Evolutionary conservation across 441 rosid genomes (phyloP).

Genomic region (Codiaeum variegatum): DNA sequence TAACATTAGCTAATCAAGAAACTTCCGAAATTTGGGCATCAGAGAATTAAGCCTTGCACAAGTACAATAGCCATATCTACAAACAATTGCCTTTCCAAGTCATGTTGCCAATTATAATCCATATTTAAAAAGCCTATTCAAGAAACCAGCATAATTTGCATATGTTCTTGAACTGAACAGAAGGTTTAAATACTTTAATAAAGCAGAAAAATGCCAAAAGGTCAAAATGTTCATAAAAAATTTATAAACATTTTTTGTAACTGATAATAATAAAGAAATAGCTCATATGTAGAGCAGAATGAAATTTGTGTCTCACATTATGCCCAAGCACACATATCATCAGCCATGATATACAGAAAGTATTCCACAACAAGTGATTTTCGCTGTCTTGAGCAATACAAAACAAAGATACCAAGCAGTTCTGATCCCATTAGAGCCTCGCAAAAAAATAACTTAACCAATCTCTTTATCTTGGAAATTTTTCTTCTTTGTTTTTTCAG

Average conservation of each 20-base stretch:
- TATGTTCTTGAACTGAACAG: background rate
- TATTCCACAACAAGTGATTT: background rate
- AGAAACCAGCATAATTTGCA: background rate
- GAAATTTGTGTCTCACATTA: too few relatives aligned
- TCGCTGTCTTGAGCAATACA: background rate
- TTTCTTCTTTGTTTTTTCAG: too few relatives aligned
- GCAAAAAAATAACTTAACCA: too few relatives aligned
- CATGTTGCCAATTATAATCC: background rate
- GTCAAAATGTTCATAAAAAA: too few relatives aligned
- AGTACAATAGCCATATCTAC: background rate
- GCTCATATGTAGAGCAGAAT: too few relatives aligned
- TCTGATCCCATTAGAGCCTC: background rate
- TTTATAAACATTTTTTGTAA: too few relatives aligned
- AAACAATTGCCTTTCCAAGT: background rate
- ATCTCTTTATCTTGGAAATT: background rate
- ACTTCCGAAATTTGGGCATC: background rate
- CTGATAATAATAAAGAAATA: background rate
- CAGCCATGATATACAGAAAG: background rate
- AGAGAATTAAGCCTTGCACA: background rate
- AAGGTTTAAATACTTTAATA: background rate
- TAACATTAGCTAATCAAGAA: background rate
- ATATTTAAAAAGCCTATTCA: background rate
- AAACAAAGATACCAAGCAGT: background rate
- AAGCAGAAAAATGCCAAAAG: background rate
- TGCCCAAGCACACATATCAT: background rate